These are phyloP conservation scores for Castanea crenata DNA, from an alignment of 306 rosid species.

Conservation along the genomic window DNA sequence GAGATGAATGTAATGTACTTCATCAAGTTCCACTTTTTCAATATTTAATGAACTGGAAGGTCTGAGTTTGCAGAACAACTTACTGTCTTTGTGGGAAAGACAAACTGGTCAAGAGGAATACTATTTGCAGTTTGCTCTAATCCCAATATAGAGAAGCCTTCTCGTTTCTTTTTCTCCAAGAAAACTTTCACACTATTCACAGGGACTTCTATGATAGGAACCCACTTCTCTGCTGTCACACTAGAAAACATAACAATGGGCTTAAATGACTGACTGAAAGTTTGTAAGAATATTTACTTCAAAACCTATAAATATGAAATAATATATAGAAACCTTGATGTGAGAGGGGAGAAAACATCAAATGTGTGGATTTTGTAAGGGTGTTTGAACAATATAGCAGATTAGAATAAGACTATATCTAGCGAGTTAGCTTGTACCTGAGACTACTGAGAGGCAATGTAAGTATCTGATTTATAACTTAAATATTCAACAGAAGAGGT, in stretches of 20 bases:
- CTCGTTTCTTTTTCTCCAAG: slow-evolving; percentile 80
- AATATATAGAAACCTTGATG: background rate
- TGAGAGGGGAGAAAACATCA: background rate
- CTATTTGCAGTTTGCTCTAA: slow-evolving; percentile 98
- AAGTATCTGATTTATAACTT: background rate
- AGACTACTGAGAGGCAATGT: background rate
- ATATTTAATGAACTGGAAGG: slow-evolving; percentile 11
- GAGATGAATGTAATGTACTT: background rate
- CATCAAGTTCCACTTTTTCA: background rate
- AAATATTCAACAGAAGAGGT: background rate
- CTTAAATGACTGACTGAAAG: slow-evolving; percentile 2
- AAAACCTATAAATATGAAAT: background rate
- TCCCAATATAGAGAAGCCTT: slow-evolving; percentile 92
- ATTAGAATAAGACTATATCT: background rate
- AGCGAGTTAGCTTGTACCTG: background rate
- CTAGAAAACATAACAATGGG: slow-evolving; percentile 37
- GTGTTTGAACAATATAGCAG: background rate
- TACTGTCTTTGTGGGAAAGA: slow-evolving; percentile 72
- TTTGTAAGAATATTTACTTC: slow-evolving; percentile 2
- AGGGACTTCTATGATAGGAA: slow-evolving; percentile 88
- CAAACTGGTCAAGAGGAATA: slow-evolving; percentile 71
- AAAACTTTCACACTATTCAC: slow-evolving; percentile 72
- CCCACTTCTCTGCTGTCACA: slow-evolving; percentile 99
- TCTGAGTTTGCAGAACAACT: slow-evolving; percentile 22
- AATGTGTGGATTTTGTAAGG: background rate